Evolutionary conservation across 139 green algal genomes (phyloP).

Genomic region (Ettlia oleoabundans): DNA sequence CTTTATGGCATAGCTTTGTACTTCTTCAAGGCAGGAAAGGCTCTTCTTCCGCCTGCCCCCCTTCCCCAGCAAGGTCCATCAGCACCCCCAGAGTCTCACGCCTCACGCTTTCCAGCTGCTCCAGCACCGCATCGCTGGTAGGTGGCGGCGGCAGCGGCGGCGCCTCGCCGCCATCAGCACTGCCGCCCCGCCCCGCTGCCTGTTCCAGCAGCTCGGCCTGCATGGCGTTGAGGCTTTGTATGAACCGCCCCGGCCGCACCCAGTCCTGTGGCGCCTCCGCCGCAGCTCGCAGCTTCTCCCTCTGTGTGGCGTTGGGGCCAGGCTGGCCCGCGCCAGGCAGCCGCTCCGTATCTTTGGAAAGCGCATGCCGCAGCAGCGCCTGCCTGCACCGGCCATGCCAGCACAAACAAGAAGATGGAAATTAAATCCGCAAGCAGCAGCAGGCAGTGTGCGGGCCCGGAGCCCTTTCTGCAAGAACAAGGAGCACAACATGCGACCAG

Average conservation of each 20-base stretch:
- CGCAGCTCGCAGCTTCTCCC: not conserved
- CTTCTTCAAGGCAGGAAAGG: constrained; percentile 2
- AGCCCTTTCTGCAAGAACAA: not conserved
- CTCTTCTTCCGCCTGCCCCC: not conserved
- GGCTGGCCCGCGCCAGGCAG: not conserved
- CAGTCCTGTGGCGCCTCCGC: constrained; percentile 3
- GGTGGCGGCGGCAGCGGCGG: not conserved
- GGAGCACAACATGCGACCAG: not conserved
- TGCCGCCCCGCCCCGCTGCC: no score
- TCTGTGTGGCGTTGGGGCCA: not conserved
- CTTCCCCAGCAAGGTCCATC: not conserved
- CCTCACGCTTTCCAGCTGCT: constrained; percentile 19
- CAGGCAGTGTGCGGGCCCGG: no score
- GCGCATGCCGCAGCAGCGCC: constrained; percentile 5
- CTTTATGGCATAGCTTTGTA: no score
- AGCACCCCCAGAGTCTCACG: constrained; percentile 2
- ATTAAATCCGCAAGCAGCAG: not conserved
- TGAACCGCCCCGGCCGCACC: constrained; percentile 35
- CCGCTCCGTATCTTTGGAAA: not conserved
- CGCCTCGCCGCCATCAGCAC: no score
- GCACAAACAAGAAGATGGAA: no score
- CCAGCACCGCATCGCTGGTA: not conserved
- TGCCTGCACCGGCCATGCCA: constrained; percentile 3
- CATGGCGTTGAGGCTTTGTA: constrained; percentile 28
- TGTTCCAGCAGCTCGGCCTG: constrained; percentile 35